Evolutionary conservation across 108 stramenopile species (phyloP).

Genomic region (Phaeodactylum tricornutum): DNA sequence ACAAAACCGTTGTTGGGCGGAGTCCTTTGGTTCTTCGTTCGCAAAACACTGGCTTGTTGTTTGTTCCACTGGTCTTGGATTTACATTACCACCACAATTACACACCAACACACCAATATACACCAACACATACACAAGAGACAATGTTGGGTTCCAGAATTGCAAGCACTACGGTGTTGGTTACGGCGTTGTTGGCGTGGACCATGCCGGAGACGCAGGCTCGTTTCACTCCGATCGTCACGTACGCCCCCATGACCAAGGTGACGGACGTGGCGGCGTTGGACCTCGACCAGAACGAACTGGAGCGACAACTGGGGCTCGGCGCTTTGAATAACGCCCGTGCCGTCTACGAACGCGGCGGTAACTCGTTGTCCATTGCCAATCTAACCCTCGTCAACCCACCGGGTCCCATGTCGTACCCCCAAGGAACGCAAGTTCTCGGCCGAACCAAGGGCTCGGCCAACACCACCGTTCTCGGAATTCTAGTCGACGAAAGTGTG

Average conservation of each 20-base stretch:
- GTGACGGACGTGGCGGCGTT: conserved; percentile 12
- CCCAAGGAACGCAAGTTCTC: conserved; percentile 4
- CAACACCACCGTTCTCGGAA: conserved; percentile 17
- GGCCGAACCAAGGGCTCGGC: conserved; percentile 6
- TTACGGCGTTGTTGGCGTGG: neutral
- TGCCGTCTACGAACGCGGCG: conserved; percentile 33
- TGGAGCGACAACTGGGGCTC: conserved; percentile 13
- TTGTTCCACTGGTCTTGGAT: neutral
- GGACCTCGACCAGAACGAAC: conserved; percentile 51
- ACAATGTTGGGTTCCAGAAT: neutral
- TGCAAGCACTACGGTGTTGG: neutral
- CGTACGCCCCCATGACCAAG: neutral
- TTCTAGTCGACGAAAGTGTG: conserved; percentile 6
- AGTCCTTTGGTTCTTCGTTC: too few relatives aligned
- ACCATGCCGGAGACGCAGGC: neutral
- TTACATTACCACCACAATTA: neutral
- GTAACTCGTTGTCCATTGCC: conserved; percentile 34
- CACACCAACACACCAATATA: neutral
- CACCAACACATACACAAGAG: neutral
- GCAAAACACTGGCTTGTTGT: neutral
- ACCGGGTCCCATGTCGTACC: neutral
- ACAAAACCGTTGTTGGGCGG: too few relatives aligned
- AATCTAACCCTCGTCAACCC: conserved; percentile 15
- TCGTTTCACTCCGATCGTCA: neutral
- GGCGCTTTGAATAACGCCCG: conserved; percentile 9